Conservation (phyloP, 164 flowering plant genomes). For the Annona cherimola region DNA sequence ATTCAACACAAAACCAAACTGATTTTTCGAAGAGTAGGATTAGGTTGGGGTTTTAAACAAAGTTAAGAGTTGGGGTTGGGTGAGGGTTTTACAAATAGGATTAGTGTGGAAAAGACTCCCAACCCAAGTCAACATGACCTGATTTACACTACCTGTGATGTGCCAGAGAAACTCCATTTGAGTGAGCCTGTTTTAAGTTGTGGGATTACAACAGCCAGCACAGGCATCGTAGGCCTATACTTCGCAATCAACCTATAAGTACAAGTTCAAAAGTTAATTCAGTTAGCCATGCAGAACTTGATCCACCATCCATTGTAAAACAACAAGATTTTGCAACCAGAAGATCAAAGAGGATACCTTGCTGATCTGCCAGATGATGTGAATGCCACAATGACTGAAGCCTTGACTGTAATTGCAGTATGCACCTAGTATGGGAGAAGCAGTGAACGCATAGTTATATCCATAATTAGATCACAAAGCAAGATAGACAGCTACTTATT, state of each 20-base stretch:
- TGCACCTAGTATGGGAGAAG: conserved; percentile 28
- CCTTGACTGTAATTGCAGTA: conserved; percentile 39
- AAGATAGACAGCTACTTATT: neutral
- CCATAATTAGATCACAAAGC: neutral
- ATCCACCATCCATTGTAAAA: neutral
- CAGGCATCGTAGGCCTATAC: conserved; percentile 45
- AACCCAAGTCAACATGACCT: neutral
- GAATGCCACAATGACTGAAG: conserved; percentile 46
- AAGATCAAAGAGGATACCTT: conserved; percentile 21
- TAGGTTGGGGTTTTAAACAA: no score
- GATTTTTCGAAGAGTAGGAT: no score
- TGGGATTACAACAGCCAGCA: conserved; percentile 44
- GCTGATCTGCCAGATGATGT: conserved; percentile 53
- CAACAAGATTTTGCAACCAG: no score
- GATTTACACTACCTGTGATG: conserved; percentile 28
- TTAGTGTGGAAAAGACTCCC: no score
- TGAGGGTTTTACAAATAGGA: no score
- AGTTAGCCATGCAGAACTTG: neutral
- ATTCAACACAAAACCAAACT: no score
- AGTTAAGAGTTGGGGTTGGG: no score
- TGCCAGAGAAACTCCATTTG: conserved; percentile 39
- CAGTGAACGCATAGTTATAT: neutral
- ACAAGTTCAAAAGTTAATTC: neutral
- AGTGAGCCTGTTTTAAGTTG: conserved; percentile 24
- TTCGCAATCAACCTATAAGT: conserved; percentile 41